phyloP scores from a whole-genome alignment of 2,329 filamentous ascomycete species.

The Zarea fungicola region DNA sequence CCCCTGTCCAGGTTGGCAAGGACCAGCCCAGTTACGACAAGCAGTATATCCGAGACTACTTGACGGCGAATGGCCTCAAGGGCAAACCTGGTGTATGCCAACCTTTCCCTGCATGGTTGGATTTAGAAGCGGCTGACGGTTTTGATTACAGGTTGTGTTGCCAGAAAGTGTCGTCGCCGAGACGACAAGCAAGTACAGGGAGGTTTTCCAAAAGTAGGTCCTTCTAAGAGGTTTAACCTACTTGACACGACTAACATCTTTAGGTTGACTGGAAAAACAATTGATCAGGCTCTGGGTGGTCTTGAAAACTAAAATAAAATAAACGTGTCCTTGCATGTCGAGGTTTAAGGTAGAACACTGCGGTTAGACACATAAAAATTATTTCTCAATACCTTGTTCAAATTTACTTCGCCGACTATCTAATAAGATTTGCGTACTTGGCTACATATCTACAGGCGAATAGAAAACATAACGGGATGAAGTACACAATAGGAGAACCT shows the following conservation, averaged over 20 bases:
- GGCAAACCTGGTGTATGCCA: conserved; percentile 21
- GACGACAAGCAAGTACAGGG: conserved; percentile 68
- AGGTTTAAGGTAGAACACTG: too few species aligned
- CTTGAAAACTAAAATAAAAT: conserved; percentile 16
- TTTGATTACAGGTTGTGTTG: conserved; percentile 37
- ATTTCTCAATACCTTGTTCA: too few species aligned
- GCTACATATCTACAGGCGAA: too few species aligned
- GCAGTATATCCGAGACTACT: conserved; percentile 77
- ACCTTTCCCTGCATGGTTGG: too few species aligned
- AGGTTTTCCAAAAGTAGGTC: conserved; percentile 51
- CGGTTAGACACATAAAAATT: too few species aligned
- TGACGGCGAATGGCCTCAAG: conserved; percentile 60
- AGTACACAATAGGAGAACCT: too few species aligned
- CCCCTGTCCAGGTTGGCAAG: conserved; percentile 60
- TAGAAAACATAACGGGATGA: too few species aligned
- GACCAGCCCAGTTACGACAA: conserved; percentile 87
- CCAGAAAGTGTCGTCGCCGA: conserved; percentile 65
- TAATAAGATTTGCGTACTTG: too few species aligned
- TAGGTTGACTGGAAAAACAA: conserved; percentile 15
- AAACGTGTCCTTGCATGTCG: too few species aligned
- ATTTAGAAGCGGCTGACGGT: neutral
- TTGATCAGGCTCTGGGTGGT: conserved; percentile 14
- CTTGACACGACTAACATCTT: neutral
- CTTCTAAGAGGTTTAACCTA: neutral
- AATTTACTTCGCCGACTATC: too few species aligned